Evolutionary conservation across 106 monocot genomes (phyloP), one percentile per base, ranked within the genome.

Genomic region (Vanilla planifolia): DNA sequence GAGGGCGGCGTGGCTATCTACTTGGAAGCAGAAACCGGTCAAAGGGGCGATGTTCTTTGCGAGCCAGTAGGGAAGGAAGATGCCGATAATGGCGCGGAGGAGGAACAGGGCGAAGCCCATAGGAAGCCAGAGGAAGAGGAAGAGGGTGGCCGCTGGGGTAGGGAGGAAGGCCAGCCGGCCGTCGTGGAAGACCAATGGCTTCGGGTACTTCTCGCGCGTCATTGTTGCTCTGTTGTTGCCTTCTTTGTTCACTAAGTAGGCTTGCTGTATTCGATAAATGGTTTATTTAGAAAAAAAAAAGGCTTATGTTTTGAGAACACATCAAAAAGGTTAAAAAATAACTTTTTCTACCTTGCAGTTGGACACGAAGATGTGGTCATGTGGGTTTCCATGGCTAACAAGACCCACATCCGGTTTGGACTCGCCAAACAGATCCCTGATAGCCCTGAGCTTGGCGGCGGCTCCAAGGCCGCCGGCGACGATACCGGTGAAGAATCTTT

Each of bases 121-220:
- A 4, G 71, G 75, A 3, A 86, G n/a, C 0, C 86, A 86, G 8
- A 92, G 74, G 70, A 77, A 92, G 33, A 92, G 41, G 72, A 83
- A 69, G 25, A 92, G 39, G n/a, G 47, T 42, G 21, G 92, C 60
- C 0, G 55, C 2, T 3, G 92, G 86, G 0, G 75, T 86, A 0
- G 92, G 92, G 39, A 92, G 71, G 63, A 92, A 73, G 2, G 83
- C 80, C 3, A 92, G 83, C 36, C 92, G 60, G 1, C 92, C 83
- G 35, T 92, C 92, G 19, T 92, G 86, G 75, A 92, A 92, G 14
- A 92, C 69, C 8, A 92, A 34, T 3, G 83, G 92, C 72, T 88
- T 93, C 21, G 87, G 87, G 70, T 87, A 83, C 30, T 72, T 87
- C 36, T 66, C 35, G 59, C 84, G 60, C 17, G 84, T 83, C 42